These are phyloP conservation scores for Pythium pyrilobum DNA, from an alignment of 352 stramenopile species.

Conservation along the genomic window DNA sequence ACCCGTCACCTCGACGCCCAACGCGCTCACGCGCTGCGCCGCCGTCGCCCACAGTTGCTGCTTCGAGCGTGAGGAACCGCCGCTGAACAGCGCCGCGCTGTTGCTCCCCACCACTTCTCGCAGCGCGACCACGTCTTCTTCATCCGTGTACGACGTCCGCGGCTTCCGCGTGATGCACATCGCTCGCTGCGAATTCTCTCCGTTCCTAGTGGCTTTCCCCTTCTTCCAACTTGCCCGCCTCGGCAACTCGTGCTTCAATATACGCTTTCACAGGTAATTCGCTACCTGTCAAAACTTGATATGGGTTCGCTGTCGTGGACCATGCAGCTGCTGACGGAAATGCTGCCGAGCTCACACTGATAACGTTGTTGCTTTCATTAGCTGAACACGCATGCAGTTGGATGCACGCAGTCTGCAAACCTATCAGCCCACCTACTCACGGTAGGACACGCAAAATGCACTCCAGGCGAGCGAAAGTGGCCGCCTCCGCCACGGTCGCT, in stretches of 20 bases:
- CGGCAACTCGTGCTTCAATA: no score
- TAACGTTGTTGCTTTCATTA: no score
- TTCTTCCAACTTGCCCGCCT: no score
- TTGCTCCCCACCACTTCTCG: not conserved
- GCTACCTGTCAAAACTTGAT: not conserved
- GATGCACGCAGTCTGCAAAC: no score
- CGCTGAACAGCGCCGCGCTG: not conserved
- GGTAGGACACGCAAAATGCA: no score
- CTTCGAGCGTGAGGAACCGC: not conserved
- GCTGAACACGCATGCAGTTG: no score
- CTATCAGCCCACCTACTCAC: no score
- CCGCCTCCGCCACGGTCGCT: no score
- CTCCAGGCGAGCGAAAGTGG: not conserved
- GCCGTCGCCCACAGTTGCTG: not conserved
- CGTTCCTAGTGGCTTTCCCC: no score
- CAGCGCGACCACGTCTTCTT: not conserved
- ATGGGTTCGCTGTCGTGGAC: no score
- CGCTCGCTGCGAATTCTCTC: not conserved
- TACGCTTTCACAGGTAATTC: not conserved
- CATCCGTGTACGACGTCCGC: conserved; percentile 1
- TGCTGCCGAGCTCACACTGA: no score
- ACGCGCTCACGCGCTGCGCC: not conserved
- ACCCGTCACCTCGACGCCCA: not conserved
- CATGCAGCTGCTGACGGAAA: no score
- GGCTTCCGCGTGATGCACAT: conserved; percentile 3